phyloP scores from a whole-genome alignment of 2,329 filamentous ascomycete species.

The Rhynchosporium secalis region DNA sequence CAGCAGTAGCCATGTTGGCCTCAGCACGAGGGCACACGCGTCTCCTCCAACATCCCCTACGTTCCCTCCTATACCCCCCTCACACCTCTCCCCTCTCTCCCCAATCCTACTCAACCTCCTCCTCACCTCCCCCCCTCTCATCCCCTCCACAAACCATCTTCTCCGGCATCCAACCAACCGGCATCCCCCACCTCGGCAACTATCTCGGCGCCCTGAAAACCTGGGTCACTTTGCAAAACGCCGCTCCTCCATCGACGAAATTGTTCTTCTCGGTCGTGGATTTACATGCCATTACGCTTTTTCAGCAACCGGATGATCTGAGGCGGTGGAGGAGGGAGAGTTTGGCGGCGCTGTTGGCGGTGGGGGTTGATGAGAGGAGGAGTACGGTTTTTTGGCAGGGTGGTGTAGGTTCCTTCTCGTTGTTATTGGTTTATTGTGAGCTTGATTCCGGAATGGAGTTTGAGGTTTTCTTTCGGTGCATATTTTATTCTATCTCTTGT shows the following conservation, averaged over 20 bases:
- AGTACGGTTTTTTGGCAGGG: conserved; percentile 83
- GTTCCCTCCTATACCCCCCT: conserved; percentile 9
- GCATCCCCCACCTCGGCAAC: conserved; percentile 90
- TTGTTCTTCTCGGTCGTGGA: conserved; percentile 89
- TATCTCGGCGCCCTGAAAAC: conserved; percentile 86
- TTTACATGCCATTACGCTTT: conserved; percentile 85
- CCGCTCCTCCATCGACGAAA: conserved; percentile 54
- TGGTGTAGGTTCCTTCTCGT: conserved; percentile 50
- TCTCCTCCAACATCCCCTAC: conserved; percentile 14
- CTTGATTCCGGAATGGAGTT: neutral
- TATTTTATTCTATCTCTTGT: neutral
- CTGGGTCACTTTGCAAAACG: conserved; percentile 81
- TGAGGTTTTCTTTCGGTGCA: neutral
- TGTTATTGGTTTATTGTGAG: neutral
- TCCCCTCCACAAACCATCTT: conserved; percentile 62
- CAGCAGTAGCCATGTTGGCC: conserved; percentile 12
- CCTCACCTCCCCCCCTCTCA: conserved; percentile 5
- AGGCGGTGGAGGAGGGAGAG: conserved; percentile 68
- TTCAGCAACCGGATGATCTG: conserved; percentile 64
- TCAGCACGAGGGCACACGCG: conserved; percentile 2
- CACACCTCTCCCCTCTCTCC: neutral
- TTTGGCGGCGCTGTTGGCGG: conserved; percentile 77
- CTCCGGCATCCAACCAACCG: conserved; percentile 96
- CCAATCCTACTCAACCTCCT: conserved; percentile 9
- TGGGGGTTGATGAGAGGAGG: conserved; percentile 77